These are phyloP conservation scores for Neurospora sp. DNA, from an alignment of 495 filamentous ascomycete species.

Conservation along the genomic window DNA sequence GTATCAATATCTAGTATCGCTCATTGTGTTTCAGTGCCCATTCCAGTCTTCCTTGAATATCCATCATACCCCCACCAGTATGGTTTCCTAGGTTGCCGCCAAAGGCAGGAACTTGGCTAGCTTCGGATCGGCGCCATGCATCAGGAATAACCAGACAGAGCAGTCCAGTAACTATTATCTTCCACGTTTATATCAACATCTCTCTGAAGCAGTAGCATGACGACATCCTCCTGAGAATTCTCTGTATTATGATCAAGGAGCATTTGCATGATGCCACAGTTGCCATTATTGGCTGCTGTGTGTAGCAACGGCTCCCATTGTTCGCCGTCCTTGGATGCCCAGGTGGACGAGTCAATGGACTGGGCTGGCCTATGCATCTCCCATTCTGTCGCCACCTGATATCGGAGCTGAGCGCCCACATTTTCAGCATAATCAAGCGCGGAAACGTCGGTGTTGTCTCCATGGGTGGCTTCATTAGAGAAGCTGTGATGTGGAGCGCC, in stretches of 20 bases:
- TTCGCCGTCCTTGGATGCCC: neutral
- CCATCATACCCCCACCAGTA: neutral
- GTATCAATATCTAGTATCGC: neutral
- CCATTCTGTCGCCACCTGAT: neutral
- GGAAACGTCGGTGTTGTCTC: neutral
- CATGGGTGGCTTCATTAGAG: neutral
- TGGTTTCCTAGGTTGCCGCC: neutral
- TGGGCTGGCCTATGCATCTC: neutral
- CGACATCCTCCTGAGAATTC: neutral
- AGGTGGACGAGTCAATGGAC: neutral
- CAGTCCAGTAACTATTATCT: neutral
- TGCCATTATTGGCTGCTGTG: slow-evolving; percentile 1
- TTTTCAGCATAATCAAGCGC: neutral
- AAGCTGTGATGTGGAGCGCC: neutral
- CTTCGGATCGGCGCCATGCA: slow-evolving; percentile 1
- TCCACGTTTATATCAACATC: neutral
- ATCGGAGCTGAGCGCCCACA: neutral
- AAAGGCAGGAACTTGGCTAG: neutral
- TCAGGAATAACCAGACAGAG: neutral
- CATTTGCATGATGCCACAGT: slow-evolving; percentile 1
- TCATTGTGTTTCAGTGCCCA: neutral
- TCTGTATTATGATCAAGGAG: neutral
- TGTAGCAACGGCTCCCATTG: slow-evolving; percentile 2
- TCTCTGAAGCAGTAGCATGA: slow-evolving; percentile 1
- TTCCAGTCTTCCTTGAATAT: neutral